These are phyloP conservation scores for Aspergillus spinulosporus DNA, from an alignment of 2,329 filamentous ascomycete genomes.

Conservation along the genomic window DNA sequence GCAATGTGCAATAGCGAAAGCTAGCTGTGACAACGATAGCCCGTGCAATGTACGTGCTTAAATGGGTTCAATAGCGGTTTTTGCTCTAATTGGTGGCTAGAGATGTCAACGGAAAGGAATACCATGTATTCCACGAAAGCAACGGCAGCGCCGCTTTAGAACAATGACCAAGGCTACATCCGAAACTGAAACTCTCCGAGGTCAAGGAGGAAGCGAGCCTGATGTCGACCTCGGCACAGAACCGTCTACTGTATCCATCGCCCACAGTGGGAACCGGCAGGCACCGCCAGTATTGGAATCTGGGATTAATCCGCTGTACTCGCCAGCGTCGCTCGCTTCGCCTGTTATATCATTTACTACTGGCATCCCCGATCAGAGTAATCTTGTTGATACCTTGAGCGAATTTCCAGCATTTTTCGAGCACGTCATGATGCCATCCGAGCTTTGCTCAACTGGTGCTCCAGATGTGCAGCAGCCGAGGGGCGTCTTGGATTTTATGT, in stretches of 20 bases:
- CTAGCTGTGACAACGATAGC: slow-evolving; percentile 6
- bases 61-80: neutral
- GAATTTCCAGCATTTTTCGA: slow-evolving; percentile 11
- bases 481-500: slow-evolving; percentile 11
- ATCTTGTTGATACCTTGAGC: neutral
- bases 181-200: neutral
- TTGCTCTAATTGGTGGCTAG: neutral
- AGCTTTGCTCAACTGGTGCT: neutral
- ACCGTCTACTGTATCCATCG: neutral
- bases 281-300: neutral
- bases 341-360: neutral
- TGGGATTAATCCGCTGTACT: neutral
- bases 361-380: neutral
- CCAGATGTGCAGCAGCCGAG: slow-evolving; percentile 2
- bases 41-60: slow-evolving; percentile 1
- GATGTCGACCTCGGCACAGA: neutral
- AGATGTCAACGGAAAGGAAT: slow-evolving; percentile 2
- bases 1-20: slow-evolving; percentile 6
- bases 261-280: neutral
- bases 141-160: neutral
- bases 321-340: neutral
- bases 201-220: neutral
- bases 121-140: neutral
- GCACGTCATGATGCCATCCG: slow-evolving; percentile 5
- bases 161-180: neutral